Base-by-base conservation (phyloP, 495 filamentous ascomycete species). In the Hyaloscypha bicolor region DNA sequence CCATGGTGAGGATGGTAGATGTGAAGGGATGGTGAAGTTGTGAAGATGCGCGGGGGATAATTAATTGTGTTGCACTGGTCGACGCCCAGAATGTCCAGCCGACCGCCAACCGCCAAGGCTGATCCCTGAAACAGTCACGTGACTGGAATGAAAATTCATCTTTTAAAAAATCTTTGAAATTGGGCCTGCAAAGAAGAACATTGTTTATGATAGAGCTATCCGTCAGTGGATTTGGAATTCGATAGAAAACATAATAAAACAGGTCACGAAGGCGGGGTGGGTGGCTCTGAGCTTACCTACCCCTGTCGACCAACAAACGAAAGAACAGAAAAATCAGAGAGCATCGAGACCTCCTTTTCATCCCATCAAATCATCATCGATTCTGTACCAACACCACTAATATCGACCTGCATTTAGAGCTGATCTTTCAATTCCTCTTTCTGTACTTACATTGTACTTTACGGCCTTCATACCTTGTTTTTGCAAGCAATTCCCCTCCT, bases 1-100 rank as follows among this genome's bases (percentile, higher is more conserved):
- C 93, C 94, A 97, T 97, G 75, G 74, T 73, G 75, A 32, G 11
- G 56, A 39, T 48, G 42, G 42, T 31, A 60, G 52, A 55, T 57
- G 37, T 21, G 6, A 39, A 33, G 30, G 45, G 53, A 30, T 62
- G 22, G 25, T 53, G 45, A 42, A 6, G 51, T 60, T 67, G 37
- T 22, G 52, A 59, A 55, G 65, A 60, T 62, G 64, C 59, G 53
- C 11, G 39, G 39, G 22, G 59, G 64, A 59, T 29, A 25, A 25
- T 32, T 33, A 42, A 32, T 19, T 63, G 57, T 48, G 57, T 52
- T 65, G 55, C 53, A 35, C 57, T 55, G 56, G 39, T 19, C n/a
- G 32, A 32, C 9, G 19, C 19, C 21, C 6, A 29, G 25, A 11
- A 56, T 56, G 25, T 9, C 39, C 55, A 55, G 4, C 22, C 22